Base-by-base conservation (phyloP, 2,329 filamentous ascomycete species). In the Seiridium cupressi region DNA sequence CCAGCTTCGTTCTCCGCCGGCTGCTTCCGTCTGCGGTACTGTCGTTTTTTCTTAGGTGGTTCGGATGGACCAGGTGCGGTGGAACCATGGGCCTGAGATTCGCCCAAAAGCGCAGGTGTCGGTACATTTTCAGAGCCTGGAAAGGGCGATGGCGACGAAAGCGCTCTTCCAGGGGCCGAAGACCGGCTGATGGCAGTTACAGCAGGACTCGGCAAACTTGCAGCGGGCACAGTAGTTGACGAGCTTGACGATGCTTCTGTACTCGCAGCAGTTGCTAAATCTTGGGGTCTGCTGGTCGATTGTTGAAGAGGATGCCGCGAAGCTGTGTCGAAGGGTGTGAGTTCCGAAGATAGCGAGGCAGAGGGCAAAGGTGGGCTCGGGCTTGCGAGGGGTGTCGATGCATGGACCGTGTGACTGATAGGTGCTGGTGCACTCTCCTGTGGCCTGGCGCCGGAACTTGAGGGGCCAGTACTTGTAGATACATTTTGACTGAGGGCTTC, bases 1-100 rank as follows among this genome's bases (percentile, higher is more conserved):
- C 64, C 65, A 40, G 58, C 59, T 34, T 56, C 58, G 6, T 64
- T 60, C 36, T 64, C 60, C 26, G 66, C 51, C 8, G 66, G 56
- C 54, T 51, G 47, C 38, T 69, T 68, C n/a, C 71, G 70, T 60
- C 69, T 71, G 31, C 66, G 65, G 40, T 65, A 58, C 7, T 62
- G 58, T 55, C 60, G 62, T 54, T 70, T 71, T 61, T 66, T 67
- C 44, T 65, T 63, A 2, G 63, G 38, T 9, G 47, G 47, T 35
- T 13, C 49, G 5, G 48, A 18, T 35, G 32, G n/a, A 8, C 32
- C 8, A 18, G 48, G 35, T 11, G 10, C 38, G 11, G 57, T 44
- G 18, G 51, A 58, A 4, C n/a, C 48, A 34, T 49, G 44, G 44
- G 58, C 35, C 13, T 26, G 40, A 47, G 47, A 6, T 26, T 34